phyloP scores from a whole-genome alignment of 345 rosid genomes.

The Erodium maritimum region DNA sequence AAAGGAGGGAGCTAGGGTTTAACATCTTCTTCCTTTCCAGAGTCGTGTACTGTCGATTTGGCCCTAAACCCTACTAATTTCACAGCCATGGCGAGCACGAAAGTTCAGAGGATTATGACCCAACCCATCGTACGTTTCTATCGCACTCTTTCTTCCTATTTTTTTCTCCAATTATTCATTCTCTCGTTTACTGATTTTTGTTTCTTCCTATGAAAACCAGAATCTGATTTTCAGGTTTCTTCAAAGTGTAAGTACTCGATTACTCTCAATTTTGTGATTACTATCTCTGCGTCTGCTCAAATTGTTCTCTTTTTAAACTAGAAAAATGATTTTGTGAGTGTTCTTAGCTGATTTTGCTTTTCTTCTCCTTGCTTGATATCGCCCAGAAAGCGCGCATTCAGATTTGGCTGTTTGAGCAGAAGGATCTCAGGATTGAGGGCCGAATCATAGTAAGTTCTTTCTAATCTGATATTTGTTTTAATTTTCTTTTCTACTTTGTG shows the following conservation, averaged over 20 bases:
- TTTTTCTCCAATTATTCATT: background rate
- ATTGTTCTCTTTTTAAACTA: too few species aligned
- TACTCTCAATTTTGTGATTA: background rate
- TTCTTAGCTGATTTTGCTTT: slow-evolving; percentile 3
- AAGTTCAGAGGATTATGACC: slow-evolving; percentile 50
- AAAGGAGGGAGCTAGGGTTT: background rate
- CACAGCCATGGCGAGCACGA: slow-evolving; percentile 43
- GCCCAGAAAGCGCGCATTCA: slow-evolving; percentile 86
- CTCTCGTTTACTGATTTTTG: background rate
- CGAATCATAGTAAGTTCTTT: slow-evolving; percentile 37
- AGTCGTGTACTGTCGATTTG: background rate
- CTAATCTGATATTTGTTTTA: slow-evolving; percentile 4
- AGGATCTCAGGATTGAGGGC: slow-evolving; percentile 86
- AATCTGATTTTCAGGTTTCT: slow-evolving; percentile 94
- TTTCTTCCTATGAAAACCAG: slow-evolving; percentile 19
- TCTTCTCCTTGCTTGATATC: background rate
- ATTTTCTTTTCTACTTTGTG: background rate
- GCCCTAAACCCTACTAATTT: background rate
- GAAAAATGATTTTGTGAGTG: background rate
- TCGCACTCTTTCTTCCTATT: background rate
- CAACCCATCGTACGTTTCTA: slow-evolving; percentile 32
- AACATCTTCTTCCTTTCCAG: background rate
- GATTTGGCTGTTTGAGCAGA: slow-evolving; percentile 98
- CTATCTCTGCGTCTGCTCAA: background rate
- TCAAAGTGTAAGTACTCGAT: slow-evolving; percentile 56